Percentiles rank a stretch among this genome's conserved stretches.
Evolutionary conservation across 2,329 filamentous ascomycete genomes (phyloP).

Genomic region (Colletotrichum sp.): DNA sequence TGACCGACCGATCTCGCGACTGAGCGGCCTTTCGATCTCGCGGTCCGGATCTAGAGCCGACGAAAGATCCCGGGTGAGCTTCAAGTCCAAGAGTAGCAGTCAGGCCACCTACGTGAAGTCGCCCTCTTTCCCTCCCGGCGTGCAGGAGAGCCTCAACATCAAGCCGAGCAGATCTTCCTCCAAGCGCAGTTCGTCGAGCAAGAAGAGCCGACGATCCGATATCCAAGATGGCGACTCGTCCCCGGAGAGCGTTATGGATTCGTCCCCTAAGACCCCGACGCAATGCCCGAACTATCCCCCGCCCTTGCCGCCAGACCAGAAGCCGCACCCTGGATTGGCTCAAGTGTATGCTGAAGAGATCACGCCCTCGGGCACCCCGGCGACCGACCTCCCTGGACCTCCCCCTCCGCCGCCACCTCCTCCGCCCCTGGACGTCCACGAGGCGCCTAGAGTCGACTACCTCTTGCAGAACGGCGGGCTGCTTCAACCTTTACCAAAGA

Average conservation of each 20-base stretch:
- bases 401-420: conserved; percentile 74
- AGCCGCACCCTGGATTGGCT: conserved; percentile 35
- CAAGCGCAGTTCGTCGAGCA: conserved; percentile 34
- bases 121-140: conserved; percentile 28
- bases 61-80: conserved; percentile 57
- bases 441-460: conserved; percentile 88
- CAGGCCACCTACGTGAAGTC: conserved; percentile 59
- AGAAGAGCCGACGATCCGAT: conserved; percentile 37
- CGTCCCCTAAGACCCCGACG: conserved; percentile 67
- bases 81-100: conserved; percentile 62
- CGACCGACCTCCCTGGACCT: conserved; percentile 46
- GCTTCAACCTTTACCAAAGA: conserved; percentile 71
- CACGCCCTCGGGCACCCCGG: conserved; percentile 43
- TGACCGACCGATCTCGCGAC: conserved; percentile 47
- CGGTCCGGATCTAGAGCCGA: conserved; percentile 52
- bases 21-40: conserved; percentile 47
- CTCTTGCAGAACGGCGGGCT: conserved; percentile 88
- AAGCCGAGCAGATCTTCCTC: conserved; percentile 24
- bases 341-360: conserved; percentile 43
- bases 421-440: conserved; percentile 71
- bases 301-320: conserved; percentile 42
- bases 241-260: conserved; percentile 54
- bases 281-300: conserved; percentile 57
- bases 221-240: conserved; percentile 51
- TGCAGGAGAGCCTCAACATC: conserved; percentile 27